Conservation (phyloP, 345 rosid genomes). For the Eucalyptus caleyi region DNA sequence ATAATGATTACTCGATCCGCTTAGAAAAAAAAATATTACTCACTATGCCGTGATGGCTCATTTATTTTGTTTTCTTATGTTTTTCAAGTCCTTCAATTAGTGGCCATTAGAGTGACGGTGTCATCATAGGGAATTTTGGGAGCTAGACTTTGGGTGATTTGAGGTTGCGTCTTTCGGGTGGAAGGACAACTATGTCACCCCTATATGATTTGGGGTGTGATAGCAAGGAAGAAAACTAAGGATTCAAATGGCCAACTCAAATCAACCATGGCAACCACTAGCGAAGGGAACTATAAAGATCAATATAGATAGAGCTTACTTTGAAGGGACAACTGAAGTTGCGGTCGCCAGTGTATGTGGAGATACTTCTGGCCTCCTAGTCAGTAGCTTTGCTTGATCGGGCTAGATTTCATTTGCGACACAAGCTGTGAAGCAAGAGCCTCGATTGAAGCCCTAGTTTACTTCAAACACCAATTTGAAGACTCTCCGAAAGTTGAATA, state of each 20-base stretch:
- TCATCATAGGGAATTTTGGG: no score
- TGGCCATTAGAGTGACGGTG: no score
- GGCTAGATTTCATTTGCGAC: fast-evolving
- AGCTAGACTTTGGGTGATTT: no score
- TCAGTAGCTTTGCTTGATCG: neutral
- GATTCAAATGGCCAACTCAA: neutral
- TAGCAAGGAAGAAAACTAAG: neutral
- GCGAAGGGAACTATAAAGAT: neutral
- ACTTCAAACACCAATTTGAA: neutral
- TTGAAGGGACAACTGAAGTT: neutral
- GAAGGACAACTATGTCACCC: no score
- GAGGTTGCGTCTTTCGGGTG: no score
- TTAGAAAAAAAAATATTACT: no score
- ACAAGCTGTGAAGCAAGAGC: neutral
- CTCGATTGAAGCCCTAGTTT: neutral
- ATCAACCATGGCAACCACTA: neutral
- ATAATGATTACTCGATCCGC: no score
- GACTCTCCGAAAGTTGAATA: neutral
- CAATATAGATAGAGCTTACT: neutral
- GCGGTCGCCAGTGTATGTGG: neutral
- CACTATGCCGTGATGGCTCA: fast-evolving
- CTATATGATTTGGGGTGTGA: no score
- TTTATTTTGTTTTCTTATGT: no score
- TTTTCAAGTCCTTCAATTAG: no score
- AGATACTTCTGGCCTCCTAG: neutral